phyloP scores from a whole-genome alignment of 2,329 filamentous ascomycete genomes.

The Aureobasidium leucospermi region DNA sequence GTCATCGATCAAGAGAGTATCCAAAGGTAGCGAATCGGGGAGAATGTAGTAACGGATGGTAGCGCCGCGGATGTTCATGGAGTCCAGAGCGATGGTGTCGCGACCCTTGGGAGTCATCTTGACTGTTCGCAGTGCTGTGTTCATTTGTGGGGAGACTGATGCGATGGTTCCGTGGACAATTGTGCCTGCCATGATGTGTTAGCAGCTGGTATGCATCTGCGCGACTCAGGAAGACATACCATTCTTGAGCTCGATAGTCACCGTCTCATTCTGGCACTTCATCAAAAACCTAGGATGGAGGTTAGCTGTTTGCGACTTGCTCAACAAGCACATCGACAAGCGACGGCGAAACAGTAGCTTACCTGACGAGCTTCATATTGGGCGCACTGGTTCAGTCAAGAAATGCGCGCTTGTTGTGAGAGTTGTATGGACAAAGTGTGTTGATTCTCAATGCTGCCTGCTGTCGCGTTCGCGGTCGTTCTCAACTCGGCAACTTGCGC shows the following conservation, averaged over 20 bases:
- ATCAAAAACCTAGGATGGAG: conserved; percentile 72
- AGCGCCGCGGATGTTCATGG: conserved; percentile 92
- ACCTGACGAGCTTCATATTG: conserved; percentile 97
- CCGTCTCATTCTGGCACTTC: conserved; percentile 98
- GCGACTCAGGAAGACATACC: conserved; percentile 46
- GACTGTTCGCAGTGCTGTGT: conserved; percentile 88
- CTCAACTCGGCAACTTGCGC: conserved; percentile 4
- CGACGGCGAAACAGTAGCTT: conserved; percentile 34
- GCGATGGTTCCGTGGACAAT: conserved; percentile 96
- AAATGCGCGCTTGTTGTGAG: neutral
- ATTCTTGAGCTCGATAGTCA: conserved; percentile 98
- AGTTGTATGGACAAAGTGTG: neutral
- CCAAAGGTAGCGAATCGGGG: conserved; percentile 87
- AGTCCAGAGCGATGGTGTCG: conserved; percentile 80
- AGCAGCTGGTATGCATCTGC: neutral
- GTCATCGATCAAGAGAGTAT: conserved; percentile 93
- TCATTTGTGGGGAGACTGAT: conserved; percentile 96
- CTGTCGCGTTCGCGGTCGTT: neutral
- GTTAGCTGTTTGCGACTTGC: conserved; percentile 26
- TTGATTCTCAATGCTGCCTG: neutral
- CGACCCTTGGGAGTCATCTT: conserved; percentile 92
- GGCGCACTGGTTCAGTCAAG: conserved; percentile 15
- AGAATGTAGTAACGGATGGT: conserved; percentile 97
- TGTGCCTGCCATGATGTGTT: conserved; percentile 55
- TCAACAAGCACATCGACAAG: conserved; percentile 16